phyloP scores from a whole-genome alignment of 306 rosid genomes.

The Arachis hypogaea region DNA sequence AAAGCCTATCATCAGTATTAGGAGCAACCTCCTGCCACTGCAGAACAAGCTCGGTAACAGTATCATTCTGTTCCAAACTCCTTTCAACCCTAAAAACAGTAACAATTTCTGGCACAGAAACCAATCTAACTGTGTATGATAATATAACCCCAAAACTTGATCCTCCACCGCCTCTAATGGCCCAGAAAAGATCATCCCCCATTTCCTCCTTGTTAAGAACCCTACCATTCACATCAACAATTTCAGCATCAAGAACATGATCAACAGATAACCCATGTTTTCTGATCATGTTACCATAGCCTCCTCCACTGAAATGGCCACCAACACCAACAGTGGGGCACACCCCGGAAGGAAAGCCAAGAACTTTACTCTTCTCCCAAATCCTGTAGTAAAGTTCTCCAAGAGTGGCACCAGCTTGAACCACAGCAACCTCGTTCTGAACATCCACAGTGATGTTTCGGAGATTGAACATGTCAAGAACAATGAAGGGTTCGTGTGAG shows the following conservation, averaged over 20 bases:
- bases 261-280: slow-evolving; percentile 71
- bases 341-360: slow-evolving; percentile 72
- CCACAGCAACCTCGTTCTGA: slow-evolving; percentile 51
- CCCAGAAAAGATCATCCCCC: slow-evolving; percentile 93
- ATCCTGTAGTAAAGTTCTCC: slow-evolving; percentile 74
- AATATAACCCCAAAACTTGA: slow-evolving; percentile 74
- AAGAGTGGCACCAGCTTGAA: slow-evolving; percentile 69
- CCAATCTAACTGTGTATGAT: slow-evolving; percentile 59
- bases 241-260: slow-evolving; percentile 63
- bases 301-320: slow-evolving; percentile 84
- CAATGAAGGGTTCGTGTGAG: slow-evolving; percentile 60
- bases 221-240: slow-evolving; percentile 67
- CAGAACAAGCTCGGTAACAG: slow-evolving; percentile 60
- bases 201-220: slow-evolving; percentile 56
- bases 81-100: slow-evolving; percentile 52
- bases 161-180: slow-evolving; percentile 81
- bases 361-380: slow-evolving; percentile 65
- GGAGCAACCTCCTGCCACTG: slow-evolving; percentile 76
- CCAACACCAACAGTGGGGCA: slow-evolving; percentile 83
- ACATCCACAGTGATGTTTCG: slow-evolving; percentile 52
- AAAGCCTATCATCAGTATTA: slow-evolving; percentile 45
- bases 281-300: slow-evolving; percentile 76
- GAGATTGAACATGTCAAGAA: slow-evolving; percentile 78
- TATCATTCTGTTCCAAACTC: slow-evolving; percentile 48
- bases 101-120: slow-evolving; percentile 62